Base-by-base conservation (phyloP, 2,329 filamentous ascomycete genomes). In the Nannizzia gypsea region DNA sequence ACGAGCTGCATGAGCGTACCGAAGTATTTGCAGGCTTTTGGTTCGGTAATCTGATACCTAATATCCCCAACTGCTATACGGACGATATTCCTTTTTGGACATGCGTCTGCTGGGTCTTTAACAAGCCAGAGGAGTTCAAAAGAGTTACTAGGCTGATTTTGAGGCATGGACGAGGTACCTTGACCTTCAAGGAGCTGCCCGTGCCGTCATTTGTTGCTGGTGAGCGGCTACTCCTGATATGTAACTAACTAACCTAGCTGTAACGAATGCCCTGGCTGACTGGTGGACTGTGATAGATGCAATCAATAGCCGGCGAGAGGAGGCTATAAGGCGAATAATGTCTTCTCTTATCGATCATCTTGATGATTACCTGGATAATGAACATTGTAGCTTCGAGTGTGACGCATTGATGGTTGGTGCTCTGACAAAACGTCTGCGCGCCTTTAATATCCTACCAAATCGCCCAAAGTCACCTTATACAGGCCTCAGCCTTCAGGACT, bases 321-420 rank as follows among this genome's bases (percentile, higher is more conserved):
- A 63, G 44, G 59, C 58, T 42, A 59, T 64, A 17, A 17, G 38
- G 26, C 56, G 56, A 6, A 62, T 64, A 17, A 28, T 64, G 9
- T 60, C 58, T 4, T 59, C 59, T n/a, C 61, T 65, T 26, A 60
- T 61, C 15, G 48, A 28, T n/a, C 63, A 64, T 34, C 42, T 63
- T 2, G 57, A 62, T 44, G 64, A 65, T 13, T 64, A 64, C 26
- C 59, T 59, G 3, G 58, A 65, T 13, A 64, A 62, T 31, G 64
- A 65, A 36, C 64, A 63, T 36, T 65, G 64, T 50, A 63, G 60
- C 46, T 64, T 64, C 38, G 64, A 65, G 59, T 65, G 64, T 34
- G 64, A 64, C 24, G 60, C 64, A 2, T 58, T 63, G 31, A 64
- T 65, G 61, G 58, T 63, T 28, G 61, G 61, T 13, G 59, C 61